A percentile compares a stretch with the other conserved stretches of the same genome.
Conservation (phyloP, 1,139 yeast genomes). For the Eremothecium cymbalariae region DNA sequence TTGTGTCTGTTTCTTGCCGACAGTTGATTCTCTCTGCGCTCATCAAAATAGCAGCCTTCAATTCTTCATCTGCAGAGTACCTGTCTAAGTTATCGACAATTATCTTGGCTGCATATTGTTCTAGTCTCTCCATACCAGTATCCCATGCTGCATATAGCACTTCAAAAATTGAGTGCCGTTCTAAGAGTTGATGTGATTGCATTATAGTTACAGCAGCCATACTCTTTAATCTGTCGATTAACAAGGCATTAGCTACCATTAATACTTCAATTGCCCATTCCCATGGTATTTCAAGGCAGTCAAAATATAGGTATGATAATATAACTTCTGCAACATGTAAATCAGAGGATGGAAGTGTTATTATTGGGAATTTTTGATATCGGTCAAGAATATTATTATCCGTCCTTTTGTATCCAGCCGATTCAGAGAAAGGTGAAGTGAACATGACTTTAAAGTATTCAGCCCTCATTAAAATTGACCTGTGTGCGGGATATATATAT, state of each 20-base stretch:
- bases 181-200: slow-evolving; percentile 28
- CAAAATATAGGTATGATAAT: slow-evolving; percentile 52
- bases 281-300: slow-evolving; percentile 46
- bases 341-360: slow-evolving; percentile 36
- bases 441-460: slow-evolving; percentile 64
- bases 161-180: slow-evolving; percentile 42
- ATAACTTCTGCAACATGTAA: slow-evolving; percentile 45
- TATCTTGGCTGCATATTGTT: slow-evolving; percentile 51
- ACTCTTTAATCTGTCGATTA: slow-evolving; percentile 55
- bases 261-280: slow-evolving; percentile 47
- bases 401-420: too few species aligned
- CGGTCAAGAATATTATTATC: slow-evolving; percentile 31
- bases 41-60: slow-evolving; percentile 36
- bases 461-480: slow-evolving; percentile 51
- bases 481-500: slow-evolving; percentile 52
- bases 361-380: too few species aligned
- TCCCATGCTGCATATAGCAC: slow-evolving; percentile 61
- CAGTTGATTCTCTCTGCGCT: slow-evolving; percentile 52
- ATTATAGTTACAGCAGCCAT: slow-evolving; percentile 57
- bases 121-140: slow-evolving; percentile 55
- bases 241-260: slow-evolving; percentile 51
- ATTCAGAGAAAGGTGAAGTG: slow-evolving; percentile 40
- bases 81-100: slow-evolving; percentile 45
- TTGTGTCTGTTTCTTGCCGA: slow-evolving; percentile 70
- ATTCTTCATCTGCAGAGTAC: slow-evolving; percentile 35